Evolutionary conservation across 2,329 filamentous ascomycete species (phyloP), one percentile per base, ranked within the genome.

Genomic region (Pseudohalonectria lignicola): DNA sequence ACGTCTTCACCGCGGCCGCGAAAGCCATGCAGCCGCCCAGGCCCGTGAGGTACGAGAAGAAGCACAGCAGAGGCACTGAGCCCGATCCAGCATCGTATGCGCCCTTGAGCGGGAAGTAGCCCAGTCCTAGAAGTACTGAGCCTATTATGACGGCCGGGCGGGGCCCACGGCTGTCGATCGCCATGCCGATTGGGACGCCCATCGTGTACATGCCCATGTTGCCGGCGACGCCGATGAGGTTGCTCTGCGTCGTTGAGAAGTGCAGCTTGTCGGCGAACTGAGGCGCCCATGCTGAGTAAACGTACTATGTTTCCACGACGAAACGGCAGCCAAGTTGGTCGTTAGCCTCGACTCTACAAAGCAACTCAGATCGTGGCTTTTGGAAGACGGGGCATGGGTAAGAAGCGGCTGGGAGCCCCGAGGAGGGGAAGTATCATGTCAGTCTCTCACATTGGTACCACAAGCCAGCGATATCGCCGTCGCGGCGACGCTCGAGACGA

Each of bases 271-370:
- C 80, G 36, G 88, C 87, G 55, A 95, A 95, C 61, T 95, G 88
- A 16, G 92, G 92, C 12, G 86, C 87, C 88, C 92, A 98, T 61
- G 90, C 90, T 39, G 87, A 95, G 62, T 95, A 98, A 54, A 88
- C 90, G 75, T 98, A 96, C 86, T 95, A 54, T 36, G n/a, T n/a
- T n/a, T 37, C 13, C 26, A 36, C 43, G 31, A n/a, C n/a, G n/a
- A n/a, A n/a, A n/a, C n/a, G n/a, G n/a, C n/a, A n/a, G n/a, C n/a
- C n/a, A n/a, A n/a, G n/a, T n/a, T 11, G 7, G 33, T 28, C 15
- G 31, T 28, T 25, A 37, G 26, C 31, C 29, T 17, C n/a, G 13
- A 13, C 25, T 9, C 25, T 16, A 12, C 17, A 37, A 34, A 4
- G 47, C 34, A 18, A n/a, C n/a, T n/a, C n/a, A n/a, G n/a, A n/a